Base-by-base conservation (phyloP, 2,329 filamentous ascomycete species). In the Aspergillus hiratsukae region DNA sequence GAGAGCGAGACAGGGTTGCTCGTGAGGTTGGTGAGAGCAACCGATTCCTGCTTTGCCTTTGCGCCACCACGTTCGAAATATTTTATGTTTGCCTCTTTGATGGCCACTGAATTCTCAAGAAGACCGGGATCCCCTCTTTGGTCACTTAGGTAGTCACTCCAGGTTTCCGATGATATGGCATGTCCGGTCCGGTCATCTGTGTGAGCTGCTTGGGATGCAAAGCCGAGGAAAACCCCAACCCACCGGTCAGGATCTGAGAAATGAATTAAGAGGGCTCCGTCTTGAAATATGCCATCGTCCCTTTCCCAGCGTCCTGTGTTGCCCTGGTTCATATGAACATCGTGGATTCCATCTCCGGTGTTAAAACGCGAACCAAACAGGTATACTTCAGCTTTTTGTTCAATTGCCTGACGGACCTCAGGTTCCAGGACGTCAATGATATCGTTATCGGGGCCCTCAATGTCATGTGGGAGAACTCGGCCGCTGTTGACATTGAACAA, bases 371-470 rank as follows among this genome's bases (percentile, higher is more conserved):
- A 59, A 1, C 63, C 63, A 48, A 62, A 65, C 0, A 65, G 7
- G 7, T 65, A 65, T 5, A 63, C 35, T 10, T 58, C 48, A n/a
- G 62, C 59, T 1, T 61, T 37, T 4, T 61, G 11, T 1, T 51
- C 25, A 11, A 65, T 52, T 1, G 61, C 58, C 3, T 57, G 35
- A 14, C 57, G 28, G 7, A 65, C 17, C 21, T 57, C 52, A 28
- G 63, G 63, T 3, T 55, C 55, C 1, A 65, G 27, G 0, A 61
- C 48, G 11, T 65, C 58, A 1, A 64, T 48, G 66, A 82, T 48
- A 71, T 76, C 64, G 79, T 56, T 66, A 27, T 63, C 54, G 2
- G 56, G 58, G 1, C 63, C 64, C 3, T 53, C 46, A 23, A 60
- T 52, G 17, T 63, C 59, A 52, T 64, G 64, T 0, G 62, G 60